These are phyloP conservation scores for Aphanoascus verrucosus DNA, from an alignment of 2,329 filamentous ascomycete species.

Conservation along the genomic window DNA sequence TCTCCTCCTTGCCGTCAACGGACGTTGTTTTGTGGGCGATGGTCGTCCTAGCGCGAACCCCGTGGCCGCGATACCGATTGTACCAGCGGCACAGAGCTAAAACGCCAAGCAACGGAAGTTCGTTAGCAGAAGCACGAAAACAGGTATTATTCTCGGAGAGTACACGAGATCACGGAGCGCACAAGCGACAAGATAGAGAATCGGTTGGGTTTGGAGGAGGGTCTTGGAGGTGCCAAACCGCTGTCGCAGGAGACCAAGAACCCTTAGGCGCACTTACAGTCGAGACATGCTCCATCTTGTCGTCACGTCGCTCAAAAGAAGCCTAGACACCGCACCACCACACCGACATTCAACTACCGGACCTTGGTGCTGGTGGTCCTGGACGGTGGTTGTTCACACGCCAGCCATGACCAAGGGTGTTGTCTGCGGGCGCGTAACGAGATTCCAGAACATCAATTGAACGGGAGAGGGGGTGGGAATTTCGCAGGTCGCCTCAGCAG, in stretches of 20 bases:
- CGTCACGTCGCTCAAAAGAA: slow-evolving; percentile 9
- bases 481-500: neutral
- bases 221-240: neutral
- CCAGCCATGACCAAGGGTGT: neutral
- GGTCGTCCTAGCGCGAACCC: slow-evolving; percentile 48
- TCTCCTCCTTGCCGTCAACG: slow-evolving; percentile 9
- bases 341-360: slow-evolving; percentile 13
- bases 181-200: neutral
- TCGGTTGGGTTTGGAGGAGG: neutral
- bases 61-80: slow-evolving; percentile 49
- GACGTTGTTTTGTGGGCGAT: slow-evolving; percentile 23
- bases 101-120: slow-evolving; percentile 16
- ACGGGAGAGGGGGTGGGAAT: neutral
- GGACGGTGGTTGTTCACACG: neutral
- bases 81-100: slow-evolving; percentile 54
- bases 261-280: slow-evolving; percentile 20
- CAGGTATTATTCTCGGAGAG: neutral
- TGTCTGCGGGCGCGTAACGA: slow-evolving; percentile 2
- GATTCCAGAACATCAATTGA: slow-evolving; percentile 4
- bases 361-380: neutral
- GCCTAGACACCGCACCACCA: slow-evolving; percentile 14
- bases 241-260: neutral
- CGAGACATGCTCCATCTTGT: slow-evolving; percentile 25
- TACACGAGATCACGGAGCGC: neutral
- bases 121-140: neutral